A percentile compares a stretch with the other conserved stretches of the same genome.
Evolutionary conservation across 495 filamentous ascomycete species (phyloP).

Genomic region (Aspergillus nidulans): DNA sequence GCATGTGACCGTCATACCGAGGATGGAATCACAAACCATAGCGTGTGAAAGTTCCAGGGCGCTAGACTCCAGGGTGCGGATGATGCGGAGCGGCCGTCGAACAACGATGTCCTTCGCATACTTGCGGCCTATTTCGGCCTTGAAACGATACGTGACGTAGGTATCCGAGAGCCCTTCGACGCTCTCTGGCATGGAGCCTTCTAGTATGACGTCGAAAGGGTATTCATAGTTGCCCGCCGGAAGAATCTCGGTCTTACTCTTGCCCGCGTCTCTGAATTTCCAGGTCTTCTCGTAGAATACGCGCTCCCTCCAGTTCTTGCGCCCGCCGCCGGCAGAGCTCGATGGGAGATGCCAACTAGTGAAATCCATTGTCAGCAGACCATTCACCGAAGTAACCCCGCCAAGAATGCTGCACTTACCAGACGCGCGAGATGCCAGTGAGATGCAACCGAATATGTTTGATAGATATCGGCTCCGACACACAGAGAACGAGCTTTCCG

Average conservation of each 20-base stretch:
- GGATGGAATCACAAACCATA: slow-evolving; percentile 53
- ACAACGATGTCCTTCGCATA: slow-evolving; percentile 75
- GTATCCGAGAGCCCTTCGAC: slow-evolving; percentile 79
- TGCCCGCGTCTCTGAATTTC: slow-evolving; percentile 47
- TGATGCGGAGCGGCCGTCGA: slow-evolving; percentile 76
- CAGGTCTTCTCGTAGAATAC: slow-evolving; percentile 54
- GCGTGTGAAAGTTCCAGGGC: slow-evolving; percentile 79
- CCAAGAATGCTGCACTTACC: slow-evolving; percentile 45
- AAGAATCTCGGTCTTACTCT: slow-evolving; percentile 56
- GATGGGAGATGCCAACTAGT: slow-evolving; percentile 46
- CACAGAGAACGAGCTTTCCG: slow-evolving; percentile 70
- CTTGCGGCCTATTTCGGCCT: slow-evolving; percentile 78
- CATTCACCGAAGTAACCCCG: background rate
- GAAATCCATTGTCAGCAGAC: slow-evolving; percentile 11
- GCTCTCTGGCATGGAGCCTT: slow-evolving; percentile 76
- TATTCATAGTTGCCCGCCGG: slow-evolving; percentile 83
- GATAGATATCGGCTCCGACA: slow-evolving; percentile 62
- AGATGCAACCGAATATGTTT: slow-evolving; percentile 69
- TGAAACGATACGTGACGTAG: slow-evolving; percentile 81
- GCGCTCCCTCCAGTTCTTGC: slow-evolving; percentile 49
- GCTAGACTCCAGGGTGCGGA: slow-evolving; percentile 77
- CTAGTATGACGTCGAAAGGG: slow-evolving; percentile 75
- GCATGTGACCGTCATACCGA: slow-evolving; percentile 2
- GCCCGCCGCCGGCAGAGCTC: slow-evolving; percentile 38
- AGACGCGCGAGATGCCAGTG: slow-evolving; percentile 64